Base-by-base conservation (phyloP, 805 yeast genomes). In the Helenozyma baotianmanensis region DNA sequence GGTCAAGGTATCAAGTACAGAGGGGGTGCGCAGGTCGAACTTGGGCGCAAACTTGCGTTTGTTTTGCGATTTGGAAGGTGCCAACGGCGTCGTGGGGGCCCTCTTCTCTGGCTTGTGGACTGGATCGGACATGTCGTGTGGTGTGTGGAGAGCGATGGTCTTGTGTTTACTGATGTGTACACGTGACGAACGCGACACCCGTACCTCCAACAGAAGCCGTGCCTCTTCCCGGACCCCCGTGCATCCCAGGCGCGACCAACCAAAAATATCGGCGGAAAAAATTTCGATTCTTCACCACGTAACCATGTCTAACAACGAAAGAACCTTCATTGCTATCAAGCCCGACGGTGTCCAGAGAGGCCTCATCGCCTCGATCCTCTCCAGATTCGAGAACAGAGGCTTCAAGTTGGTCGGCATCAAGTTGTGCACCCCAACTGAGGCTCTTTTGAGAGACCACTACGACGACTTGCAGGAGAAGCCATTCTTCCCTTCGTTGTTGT, bases 291-390 rank as follows among this genome's bases (percentile, higher is more conserved):
- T 29, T 29, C 21, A 17, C 18, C 22, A 25, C 32, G 38, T 53
- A 40, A 50, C 30, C 40, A 74, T 74, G 80, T 73, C 80, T 40
- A 47, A 48, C 53, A 64, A 65, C 71, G 94, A 84, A 72, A 82
- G 95, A 82, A 84, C 94, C 61, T 84, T 84, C 64, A 84, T 84
- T 72, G 94, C 94, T 50, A 80, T 84, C 61, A 84, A 84, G 80
- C 99, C 99, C 72, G 99, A 92, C 72, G 99, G 97, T 73, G 97
- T 92, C 78, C 97, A 92, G 78, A 87, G 99, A 75, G 97, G 97
- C 47, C 76, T 92, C 64, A 76, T 90, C 72, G 70, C 94, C 64
- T 76, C 83, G 53, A 89, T 92, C 74, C 64, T 92, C 53, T 75
- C 81, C 55, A 87, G 97, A 72, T 92, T 94, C 70, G 96, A 89